phyloP scores from a whole-genome alignment of 495 filamentous ascomycete species.

The Ascodesmis nigricans region DNA sequence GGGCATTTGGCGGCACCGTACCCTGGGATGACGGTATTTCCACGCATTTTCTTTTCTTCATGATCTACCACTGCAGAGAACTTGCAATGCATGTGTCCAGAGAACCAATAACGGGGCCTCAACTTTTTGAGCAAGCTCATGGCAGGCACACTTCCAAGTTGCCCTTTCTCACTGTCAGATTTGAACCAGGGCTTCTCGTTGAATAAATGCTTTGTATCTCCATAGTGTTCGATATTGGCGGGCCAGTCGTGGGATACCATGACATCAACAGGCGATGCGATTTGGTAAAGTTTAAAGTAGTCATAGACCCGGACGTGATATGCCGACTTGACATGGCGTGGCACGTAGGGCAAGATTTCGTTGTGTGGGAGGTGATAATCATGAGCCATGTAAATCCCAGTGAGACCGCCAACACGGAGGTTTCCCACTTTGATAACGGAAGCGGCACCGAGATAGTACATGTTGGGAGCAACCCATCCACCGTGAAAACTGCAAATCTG shows the following conservation, averaged over 20 bases:
- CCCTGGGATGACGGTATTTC: too few species aligned
- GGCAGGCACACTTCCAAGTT: slow-evolving; percentile 56
- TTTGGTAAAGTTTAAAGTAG: slow-evolving; percentile 65
- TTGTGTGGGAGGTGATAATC: slow-evolving; percentile 62
- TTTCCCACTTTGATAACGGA: slow-evolving; percentile 65
- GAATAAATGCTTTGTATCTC: slow-evolving; percentile 41
- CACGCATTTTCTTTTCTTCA: slow-evolving; percentile 6
- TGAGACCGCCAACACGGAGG: slow-evolving; percentile 71
- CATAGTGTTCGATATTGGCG: slow-evolving; percentile 48
- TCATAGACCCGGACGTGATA: slow-evolving; percentile 88
- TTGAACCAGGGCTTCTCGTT: slow-evolving; percentile 47
- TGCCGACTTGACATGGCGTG: slow-evolving; percentile 46
- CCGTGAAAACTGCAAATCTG: slow-evolving; percentile 35
- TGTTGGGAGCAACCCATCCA: slow-evolving; percentile 90
- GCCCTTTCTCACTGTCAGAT: slow-evolving; percentile 47
- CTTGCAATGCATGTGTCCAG: slow-evolving; percentile 77
- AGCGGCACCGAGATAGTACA: slow-evolving; percentile 86
- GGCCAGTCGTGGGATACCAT: slow-evolving; percentile 96
- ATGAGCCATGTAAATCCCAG: slow-evolving; percentile 77
- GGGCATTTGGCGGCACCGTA: too few species aligned
- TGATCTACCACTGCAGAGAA: slow-evolving; percentile 54
- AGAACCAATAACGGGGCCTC: slow-evolving; percentile 74
- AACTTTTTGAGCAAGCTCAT: slow-evolving; percentile 56
- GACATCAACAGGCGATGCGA: slow-evolving; percentile 64
- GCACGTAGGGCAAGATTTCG: slow-evolving; percentile 69